Conservation (phyloP, 2,329 filamentous ascomycete genomes). For the Fusarium virguliforme region DNA sequence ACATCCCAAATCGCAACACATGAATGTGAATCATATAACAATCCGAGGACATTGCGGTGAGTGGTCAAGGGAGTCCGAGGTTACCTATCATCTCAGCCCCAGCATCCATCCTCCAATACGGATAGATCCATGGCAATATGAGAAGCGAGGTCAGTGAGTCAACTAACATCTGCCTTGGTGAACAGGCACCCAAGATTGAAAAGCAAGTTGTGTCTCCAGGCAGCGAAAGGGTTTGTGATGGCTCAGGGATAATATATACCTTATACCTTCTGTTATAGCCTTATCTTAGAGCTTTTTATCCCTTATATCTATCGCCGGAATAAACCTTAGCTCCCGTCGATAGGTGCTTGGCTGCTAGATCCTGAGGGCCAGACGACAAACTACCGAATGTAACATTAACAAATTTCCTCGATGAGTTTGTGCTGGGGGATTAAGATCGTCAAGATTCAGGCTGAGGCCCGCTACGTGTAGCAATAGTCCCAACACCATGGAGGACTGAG, state of each 20-base stretch:
- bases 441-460: background rate
- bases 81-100: background rate
- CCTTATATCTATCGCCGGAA: no score
- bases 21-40: constrained; percentile 1
- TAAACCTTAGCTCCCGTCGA: no score
- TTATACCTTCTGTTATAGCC: no score
- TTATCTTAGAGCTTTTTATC: no score
- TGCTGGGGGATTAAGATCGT: constrained; percentile 1
- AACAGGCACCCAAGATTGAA: background rate
- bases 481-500: constrained; percentile 1
- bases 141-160: constrained; percentile 10
- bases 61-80: background rate
- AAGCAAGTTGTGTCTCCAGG: constrained; percentile 6
- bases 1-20: background rate
- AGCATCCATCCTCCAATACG: background rate
- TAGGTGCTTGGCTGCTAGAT: no score
- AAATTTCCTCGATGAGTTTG: constrained; percentile 4
- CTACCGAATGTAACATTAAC: constrained; percentile 2
- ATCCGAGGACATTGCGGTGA: background rate
- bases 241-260: constrained; percentile 8
- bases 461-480: constrained; percentile 6
- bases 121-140: constrained; percentile 3
- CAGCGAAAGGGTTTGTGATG: background rate
- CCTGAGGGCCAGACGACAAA: constrained; percentile 9
- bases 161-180: background rate